A percentile compares a stretch with the other conserved stretches of the same genome.
These are phyloP conservation scores for Capsella bursapastoris DNA, from an alignment of 345 rosid species.

Conservation along the genomic window DNA sequence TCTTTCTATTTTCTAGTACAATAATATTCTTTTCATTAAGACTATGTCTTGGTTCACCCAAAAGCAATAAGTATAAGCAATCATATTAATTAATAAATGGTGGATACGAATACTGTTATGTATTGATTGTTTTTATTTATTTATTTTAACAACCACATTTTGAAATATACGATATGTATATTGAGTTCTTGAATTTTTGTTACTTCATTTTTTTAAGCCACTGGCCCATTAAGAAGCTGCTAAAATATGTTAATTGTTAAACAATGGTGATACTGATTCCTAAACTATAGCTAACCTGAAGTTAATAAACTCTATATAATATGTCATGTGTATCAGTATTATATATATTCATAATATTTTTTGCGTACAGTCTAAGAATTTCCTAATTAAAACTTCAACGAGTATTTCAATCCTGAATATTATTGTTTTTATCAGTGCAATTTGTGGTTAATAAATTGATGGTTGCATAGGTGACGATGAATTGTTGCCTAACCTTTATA, in stretches of 20 bases:
- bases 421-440: neutral
- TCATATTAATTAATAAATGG: neutral
- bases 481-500: constrained; percentile 4
- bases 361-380: no score
- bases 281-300: no score
- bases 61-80: constrained; percentile 16
- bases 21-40: constrained; percentile 21
- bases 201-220: neutral
- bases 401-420: no score
- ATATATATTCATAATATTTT: no score
- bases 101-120: neutral
- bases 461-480: neutral
- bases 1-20: constrained; percentile 14
- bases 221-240: neutral
- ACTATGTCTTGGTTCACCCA: constrained; percentile 30
- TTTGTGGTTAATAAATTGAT: neutral
- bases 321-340: no score
- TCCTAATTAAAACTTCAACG: no score
- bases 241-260: neutral
- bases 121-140: neutral
- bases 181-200: no score
- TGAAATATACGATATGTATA: no score
- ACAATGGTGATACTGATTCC: neutral
- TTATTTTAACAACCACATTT: no score
- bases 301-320: no score